A percentile compares a stretch with the other conserved stretches of the same genome.
Conservation (phyloP, 371 early-diverging fungal genomes). For the Batkoa obscura region DNA sequence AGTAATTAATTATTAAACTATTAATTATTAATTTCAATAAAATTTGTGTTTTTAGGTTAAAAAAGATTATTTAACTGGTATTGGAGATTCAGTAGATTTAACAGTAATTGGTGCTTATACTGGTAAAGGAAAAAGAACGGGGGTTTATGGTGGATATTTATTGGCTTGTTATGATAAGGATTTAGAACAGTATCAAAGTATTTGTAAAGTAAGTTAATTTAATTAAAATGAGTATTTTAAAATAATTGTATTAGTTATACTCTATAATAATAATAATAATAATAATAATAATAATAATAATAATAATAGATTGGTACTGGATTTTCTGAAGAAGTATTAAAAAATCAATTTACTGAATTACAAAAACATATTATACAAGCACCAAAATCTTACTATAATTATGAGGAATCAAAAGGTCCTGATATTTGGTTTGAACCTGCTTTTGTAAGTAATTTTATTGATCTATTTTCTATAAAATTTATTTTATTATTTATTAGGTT, state of each 20-base stretch:
- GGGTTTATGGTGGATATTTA: slow-evolving; percentile 93
- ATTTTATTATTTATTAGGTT: no score
- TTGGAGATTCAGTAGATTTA: slow-evolving; percentile 95
- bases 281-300: no score
- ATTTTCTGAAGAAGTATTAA: slow-evolving; percentile 88
- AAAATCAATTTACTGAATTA: slow-evolving; percentile 48
- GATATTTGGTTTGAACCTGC: not conserved
- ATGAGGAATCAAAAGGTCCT: no score
- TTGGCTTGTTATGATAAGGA: slow-evolving; percentile 95
- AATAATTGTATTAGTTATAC: no score
- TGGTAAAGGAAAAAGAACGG: slow-evolving; percentile 97
- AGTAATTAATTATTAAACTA: no score
- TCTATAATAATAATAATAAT: no score
- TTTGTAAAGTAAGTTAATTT: slow-evolving; percentile 62
- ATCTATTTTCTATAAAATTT: no score
- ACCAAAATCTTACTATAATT: slow-evolving; percentile 90
- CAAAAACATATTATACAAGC: slow-evolving; percentile 43
- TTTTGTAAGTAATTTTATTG: not conserved
- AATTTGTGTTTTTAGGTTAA: no score
- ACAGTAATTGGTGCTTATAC: slow-evolving; percentile 97
- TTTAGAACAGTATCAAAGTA: slow-evolving; percentile 82
- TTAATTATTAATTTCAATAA: no score
- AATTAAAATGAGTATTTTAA: not conserved
- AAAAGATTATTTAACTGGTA: slow-evolving; percentile 92
- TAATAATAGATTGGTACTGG: slow-evolving; percentile 93